A percentile compares a stretch with the other conserved stretches of the same genome.
Evolutionary conservation across 169 alveolate species (phyloP).

Genomic region (Blepharisma undulans): DNA sequence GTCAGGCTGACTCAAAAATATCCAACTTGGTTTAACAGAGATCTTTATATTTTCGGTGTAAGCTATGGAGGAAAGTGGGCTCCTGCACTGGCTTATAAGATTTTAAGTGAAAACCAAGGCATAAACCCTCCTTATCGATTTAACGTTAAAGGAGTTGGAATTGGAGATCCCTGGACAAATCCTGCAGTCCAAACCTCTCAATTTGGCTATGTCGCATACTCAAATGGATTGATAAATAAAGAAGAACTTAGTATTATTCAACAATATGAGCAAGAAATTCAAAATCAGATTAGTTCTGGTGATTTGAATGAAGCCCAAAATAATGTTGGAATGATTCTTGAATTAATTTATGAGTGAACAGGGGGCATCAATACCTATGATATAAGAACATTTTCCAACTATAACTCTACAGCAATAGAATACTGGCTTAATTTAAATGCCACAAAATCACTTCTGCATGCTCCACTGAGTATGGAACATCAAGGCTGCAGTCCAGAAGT

Average conservation of each 20-base stretch:
- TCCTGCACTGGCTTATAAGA: neutral
- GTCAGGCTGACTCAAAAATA: neutral
- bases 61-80: constrained; percentile 28
- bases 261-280: neutral
- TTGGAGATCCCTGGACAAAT: constrained; percentile 32
- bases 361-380: constrained; percentile 35
- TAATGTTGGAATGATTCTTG: neutral
- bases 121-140: neutral
- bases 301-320: neutral
- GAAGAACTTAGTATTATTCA: neutral
- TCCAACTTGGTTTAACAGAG: constrained; percentile 34
- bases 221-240: neutral
- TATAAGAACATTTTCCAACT: neutral
- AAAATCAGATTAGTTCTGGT: neutral
- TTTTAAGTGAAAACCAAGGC: neutral
- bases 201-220: neutral
- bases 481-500: neutral
- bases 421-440: neutral
- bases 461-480: neutral
- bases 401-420: neutral
- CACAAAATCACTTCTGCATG: constrained; percentile 34
- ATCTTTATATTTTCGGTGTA: constrained; percentile 29
- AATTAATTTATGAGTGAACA: neutral
- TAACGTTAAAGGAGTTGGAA: constrained; percentile 29
- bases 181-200: neutral